Evolutionary conservation across 768 basidiomycete species (phyloP).

Genomic region (Cubamyces lactineus): DNA sequence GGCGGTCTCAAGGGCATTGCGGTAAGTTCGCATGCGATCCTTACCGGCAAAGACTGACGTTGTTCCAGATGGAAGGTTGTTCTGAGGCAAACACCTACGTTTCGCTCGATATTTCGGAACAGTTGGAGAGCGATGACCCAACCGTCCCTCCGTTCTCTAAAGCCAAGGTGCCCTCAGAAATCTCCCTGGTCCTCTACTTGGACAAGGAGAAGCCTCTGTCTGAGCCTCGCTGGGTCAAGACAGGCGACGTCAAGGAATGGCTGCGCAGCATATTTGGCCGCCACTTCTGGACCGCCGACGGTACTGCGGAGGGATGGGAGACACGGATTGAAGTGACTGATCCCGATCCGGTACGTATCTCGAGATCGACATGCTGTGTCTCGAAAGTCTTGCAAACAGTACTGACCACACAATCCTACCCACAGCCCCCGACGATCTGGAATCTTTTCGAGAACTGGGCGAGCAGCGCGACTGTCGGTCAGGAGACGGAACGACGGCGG

Average conservation of each 20-base stretch:
- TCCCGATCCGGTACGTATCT: constrained; percentile 83
- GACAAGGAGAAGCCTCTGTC: constrained; percentile 89
- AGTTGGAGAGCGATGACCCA: constrained; percentile 49
- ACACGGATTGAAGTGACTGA: constrained; percentile 91
- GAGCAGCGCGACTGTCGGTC: constrained; percentile 78
- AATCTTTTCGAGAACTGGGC: constrained; percentile 92
- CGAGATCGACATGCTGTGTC: not conserved
- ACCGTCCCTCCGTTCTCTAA: constrained; percentile 78
- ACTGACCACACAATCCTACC: constrained; percentile 4
- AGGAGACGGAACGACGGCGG: constrained; percentile 74
- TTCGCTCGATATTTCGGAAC: constrained; percentile 53
- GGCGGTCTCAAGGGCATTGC: constrained; percentile 72
- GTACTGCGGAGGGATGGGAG: constrained; percentile 90
- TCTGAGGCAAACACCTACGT: constrained; percentile 73
- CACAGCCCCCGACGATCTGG: constrained; percentile 87
- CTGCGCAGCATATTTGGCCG: constrained; percentile 83
- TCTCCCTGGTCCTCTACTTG: constrained; percentile 76
- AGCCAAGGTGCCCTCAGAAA: constrained; percentile 51
- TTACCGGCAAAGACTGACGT: not conserved
- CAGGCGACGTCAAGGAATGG: constrained; percentile 95
- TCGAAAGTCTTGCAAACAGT: constrained; percentile 8
- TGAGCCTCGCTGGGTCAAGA: constrained; percentile 96
- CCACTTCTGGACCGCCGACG: constrained; percentile 85
- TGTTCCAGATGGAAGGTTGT: constrained; percentile 68
- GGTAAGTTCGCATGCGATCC: constrained; percentile 46